phyloP scores from a whole-genome alignment of 257 asterid genomes.

The Solanum medicagineum region DNA sequence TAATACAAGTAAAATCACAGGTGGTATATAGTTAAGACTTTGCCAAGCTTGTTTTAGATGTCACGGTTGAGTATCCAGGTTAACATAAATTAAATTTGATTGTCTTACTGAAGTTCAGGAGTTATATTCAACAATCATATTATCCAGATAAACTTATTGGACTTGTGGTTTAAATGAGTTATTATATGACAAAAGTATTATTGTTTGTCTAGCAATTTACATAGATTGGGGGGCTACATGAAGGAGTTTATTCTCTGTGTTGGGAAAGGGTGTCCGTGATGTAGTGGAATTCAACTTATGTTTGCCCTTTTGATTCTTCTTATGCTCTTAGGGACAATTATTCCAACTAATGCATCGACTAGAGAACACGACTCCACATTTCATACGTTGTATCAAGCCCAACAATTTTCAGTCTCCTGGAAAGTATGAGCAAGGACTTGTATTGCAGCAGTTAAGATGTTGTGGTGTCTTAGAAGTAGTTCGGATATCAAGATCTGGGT shows the following conservation, averaged over 20 bases:
- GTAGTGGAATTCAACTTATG: not conserved
- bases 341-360: slow-evolving; percentile 93
- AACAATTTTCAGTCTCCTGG: slow-evolving; percentile 82
- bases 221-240: not conserved
- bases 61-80: not conserved
- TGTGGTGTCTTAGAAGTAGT: slow-evolving; percentile 99
- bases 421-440: slow-evolving; percentile 66
- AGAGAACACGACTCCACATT: slow-evolving; percentile 91
- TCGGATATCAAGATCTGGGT: slow-evolving; percentile 96
- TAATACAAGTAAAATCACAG: not conserved
- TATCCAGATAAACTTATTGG: not conserved
- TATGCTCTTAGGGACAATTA: slow-evolving; percentile 57
- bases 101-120: not conserved
- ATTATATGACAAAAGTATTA: not conserved
- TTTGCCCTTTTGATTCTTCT: not conserved
- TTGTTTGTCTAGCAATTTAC: not conserved
- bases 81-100: not conserved
- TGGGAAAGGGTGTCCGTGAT: not conserved
- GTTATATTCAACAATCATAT: not conserved
- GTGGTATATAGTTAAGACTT: not conserved
- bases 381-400: slow-evolving; percentile 96
- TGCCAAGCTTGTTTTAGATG: not conserved
- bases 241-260: not conserved
- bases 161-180: not conserved
- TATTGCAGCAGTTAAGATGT: slow-evolving; percentile 82